Evolutionary conservation across 75 land plant genomes (phyloP).

Genomic region (Cupressus sempervirens): DNA sequence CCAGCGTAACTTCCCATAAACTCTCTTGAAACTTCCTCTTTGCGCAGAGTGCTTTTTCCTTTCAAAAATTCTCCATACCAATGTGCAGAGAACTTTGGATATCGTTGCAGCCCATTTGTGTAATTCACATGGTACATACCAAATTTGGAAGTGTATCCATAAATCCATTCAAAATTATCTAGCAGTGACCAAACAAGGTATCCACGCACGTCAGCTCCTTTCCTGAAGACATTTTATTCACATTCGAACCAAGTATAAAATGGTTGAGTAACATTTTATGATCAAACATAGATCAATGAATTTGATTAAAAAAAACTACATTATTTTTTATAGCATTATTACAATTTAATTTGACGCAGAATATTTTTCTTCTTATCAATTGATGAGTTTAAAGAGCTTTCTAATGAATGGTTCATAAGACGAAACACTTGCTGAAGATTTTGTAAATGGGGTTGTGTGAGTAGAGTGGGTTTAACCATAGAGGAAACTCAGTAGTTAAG

Average conservation of each 20-base stretch:
- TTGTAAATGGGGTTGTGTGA: no score
- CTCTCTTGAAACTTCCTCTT: background rate
- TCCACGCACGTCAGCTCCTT: conserved; percentile 67
- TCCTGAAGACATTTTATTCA: conserved; percentile 14
- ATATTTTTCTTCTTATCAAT: no score
- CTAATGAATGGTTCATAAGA: no score
- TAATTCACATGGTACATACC: conserved; percentile 47
- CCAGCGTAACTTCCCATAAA: background rate
- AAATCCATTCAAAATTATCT: conserved; percentile 60
- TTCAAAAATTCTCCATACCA: conserved; percentile 39
- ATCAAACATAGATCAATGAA: no score
- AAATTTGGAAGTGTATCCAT: conserved; percentile 45
- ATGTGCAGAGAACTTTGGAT: conserved; percentile 39
- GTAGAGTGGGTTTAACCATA: no score
- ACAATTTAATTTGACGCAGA: no score
- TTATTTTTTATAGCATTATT: no score
- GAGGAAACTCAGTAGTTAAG: no score
- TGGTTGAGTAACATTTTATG: no score
- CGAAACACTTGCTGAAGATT: no score
- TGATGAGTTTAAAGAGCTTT: no score
- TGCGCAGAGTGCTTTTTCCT: background rate
- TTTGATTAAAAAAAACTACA: no score
- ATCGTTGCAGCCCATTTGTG: conserved; percentile 21
- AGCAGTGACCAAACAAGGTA: conserved; percentile 72
- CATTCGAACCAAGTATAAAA: background rate